A percentile compares a stretch with the other conserved stretches of the same genome.
Evolutionary conservation across 2,329 filamentous ascomycete species (phyloP).

Genomic region (Stagonosporopsis vannaccii): DNA sequence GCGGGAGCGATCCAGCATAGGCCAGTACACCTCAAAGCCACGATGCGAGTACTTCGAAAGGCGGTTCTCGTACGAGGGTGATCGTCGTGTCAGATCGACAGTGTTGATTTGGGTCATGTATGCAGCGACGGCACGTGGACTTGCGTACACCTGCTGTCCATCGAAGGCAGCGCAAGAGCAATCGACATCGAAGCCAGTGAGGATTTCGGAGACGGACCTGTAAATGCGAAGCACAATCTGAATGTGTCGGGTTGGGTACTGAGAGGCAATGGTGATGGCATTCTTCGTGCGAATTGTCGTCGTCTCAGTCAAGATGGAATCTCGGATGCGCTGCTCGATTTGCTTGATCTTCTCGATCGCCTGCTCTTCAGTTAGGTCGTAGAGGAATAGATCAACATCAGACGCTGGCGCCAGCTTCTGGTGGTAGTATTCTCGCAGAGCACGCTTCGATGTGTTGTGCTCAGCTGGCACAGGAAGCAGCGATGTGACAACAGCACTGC

Average conservation of each 20-base stretch:
- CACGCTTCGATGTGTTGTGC: constrained; percentile 50
- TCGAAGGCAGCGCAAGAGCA: constrained; percentile 83
- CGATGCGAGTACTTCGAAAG: constrained; percentile 82
- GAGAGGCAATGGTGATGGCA: constrained; percentile 82
- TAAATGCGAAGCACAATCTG: constrained; percentile 88
- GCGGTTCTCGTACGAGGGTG: constrained; percentile 86
- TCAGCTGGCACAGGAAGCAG: constrained; percentile 70
- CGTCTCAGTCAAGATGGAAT: constrained; percentile 81
- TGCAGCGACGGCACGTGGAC: constrained; percentile 77
- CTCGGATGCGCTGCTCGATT: constrained; percentile 77
- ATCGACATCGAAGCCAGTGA: constrained; percentile 89
- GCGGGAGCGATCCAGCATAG: constrained; percentile 73
- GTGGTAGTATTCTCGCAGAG: constrained; percentile 72
- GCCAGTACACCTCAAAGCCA: constrained; percentile 85
- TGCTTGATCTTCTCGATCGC: constrained; percentile 84
- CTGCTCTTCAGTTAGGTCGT: constrained; percentile 77
- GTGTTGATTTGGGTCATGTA: constrained; percentile 85
- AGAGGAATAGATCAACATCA: constrained; percentile 86
- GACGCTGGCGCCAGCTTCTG: constrained; percentile 81
- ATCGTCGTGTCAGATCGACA: constrained; percentile 79
- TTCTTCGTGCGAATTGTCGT: constrained; percentile 87
- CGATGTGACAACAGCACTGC: constrained; percentile 81
- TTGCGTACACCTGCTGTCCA: constrained; percentile 79
- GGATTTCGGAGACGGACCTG: constrained; percentile 81
- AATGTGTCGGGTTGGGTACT: constrained; percentile 83